Evolutionary conservation across 306 rosid species (phyloP).

Genomic region (Inga laurina): DNA sequence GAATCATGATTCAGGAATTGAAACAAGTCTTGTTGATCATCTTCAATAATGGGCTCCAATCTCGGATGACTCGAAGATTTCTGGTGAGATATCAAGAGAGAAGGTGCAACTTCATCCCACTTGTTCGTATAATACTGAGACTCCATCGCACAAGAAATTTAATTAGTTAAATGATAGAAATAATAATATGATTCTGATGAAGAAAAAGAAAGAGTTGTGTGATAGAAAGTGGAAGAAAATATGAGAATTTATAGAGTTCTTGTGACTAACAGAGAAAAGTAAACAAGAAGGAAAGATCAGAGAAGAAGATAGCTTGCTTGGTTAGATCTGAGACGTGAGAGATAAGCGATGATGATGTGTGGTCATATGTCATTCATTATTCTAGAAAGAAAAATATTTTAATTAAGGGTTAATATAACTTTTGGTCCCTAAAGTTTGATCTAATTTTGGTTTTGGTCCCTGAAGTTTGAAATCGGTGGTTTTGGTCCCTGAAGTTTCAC

Average conservation of each 20-base stretch:
- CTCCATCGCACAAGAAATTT: not conserved
- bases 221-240: not conserved
- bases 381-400: not conserved
- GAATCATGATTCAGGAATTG: slow-evolving; percentile 25
- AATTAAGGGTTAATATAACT: too few species aligned
- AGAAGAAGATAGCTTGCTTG: not conserved
- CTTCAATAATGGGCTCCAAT: slow-evolving; percentile 38
- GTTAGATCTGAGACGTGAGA: not conserved
- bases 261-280: not conserved
- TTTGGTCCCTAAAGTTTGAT: too few species aligned
- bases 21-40: slow-evolving; percentile 20
- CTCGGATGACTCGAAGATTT: slow-evolving; percentile 12
- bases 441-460: too few species aligned
- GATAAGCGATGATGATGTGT: not conserved
- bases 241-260: not conserved
- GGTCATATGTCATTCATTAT: not conserved
- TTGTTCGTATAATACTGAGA: not conserved
- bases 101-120: slow-evolving; percentile 38
- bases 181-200: not conserved
- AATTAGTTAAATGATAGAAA: not conserved
- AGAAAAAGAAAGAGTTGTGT: not conserved
- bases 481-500: too few species aligned
- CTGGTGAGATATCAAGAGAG: not conserved
- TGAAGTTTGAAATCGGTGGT: too few species aligned
- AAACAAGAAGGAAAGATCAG: not conserved